phyloP scores from a whole-genome alignment of 257 asterid genomes.

The Solanum ossicruentum region DNA sequence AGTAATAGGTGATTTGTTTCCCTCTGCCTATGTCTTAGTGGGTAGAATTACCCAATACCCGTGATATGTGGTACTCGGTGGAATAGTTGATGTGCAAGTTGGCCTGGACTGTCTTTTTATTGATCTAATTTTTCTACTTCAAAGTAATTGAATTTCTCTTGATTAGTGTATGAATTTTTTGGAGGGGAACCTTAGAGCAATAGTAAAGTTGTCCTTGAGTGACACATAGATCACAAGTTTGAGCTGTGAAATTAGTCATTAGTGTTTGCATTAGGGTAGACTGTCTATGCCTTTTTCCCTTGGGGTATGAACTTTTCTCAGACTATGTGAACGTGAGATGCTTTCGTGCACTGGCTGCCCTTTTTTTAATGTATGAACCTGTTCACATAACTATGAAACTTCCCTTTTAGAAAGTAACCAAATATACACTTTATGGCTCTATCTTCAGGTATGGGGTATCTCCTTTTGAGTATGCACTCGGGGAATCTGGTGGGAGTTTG shows the following conservation, averaged over 20 bases:
- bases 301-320: background rate
- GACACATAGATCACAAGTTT: background rate
- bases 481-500: constrained; percentile 86
- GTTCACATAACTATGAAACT: background rate
- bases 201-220: background rate
- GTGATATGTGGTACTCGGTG: background rate
- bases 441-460: constrained; percentile 79
- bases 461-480: constrained; percentile 87
- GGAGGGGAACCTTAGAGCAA: background rate
- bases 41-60: background rate
- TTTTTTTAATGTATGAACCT: background rate
- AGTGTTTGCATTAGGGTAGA: background rate
- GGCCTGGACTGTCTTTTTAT: background rate
- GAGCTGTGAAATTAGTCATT: background rate
- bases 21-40: background rate
- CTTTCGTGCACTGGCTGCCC: background rate
- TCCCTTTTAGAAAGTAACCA: background rate
- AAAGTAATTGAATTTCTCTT: background rate
- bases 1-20: background rate
- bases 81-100: background rate
- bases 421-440: background rate
- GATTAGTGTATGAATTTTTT: background rate
- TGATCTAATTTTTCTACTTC: background rate
- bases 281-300: background rate
- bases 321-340: background rate